Evolutionary conservation across 305 asterid genomes (phyloP), one percentile per base, ranked within the genome.

Genomic region (Plantago rigida): DNA sequence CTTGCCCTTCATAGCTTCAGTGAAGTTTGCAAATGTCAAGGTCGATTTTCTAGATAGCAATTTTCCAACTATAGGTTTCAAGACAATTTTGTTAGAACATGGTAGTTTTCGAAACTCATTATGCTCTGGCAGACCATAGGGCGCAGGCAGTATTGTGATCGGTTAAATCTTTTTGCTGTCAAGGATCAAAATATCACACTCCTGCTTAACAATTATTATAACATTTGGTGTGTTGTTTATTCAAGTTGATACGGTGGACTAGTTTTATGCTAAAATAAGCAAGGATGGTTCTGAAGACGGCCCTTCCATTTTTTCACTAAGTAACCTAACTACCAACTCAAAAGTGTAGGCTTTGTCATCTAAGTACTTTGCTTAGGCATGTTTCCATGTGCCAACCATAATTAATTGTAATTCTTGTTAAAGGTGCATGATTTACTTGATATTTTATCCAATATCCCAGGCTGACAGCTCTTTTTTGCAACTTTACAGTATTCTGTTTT

Each of bases 361-460:
- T 51, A 51, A 51, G 15, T 24, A 51, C 39, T 24, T 24, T 24
- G 31, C 57, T 56, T 22, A 29, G 48, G 14, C 56, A 63, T 55
- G 66, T 58, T 64, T 13, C 63, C 71, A 51, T 70, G 34, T 67
- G 63, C 54, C 65, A 47, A 34, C 45, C 24, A 3, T 24, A 22
- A 13, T 13, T 39, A 12, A 57, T 47, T 54, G 24, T 28, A 47
- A 51, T 41, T 58, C 56, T 51, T 55, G 47, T 69, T 13, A 48
- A 46, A 60, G 15, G 34, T 58, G 47, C 68, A 44, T 52, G 65
- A 36, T 6, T 36, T 6, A 36, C 10, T 36, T 36, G 1, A 57
- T 67, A 61, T 72, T 71, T 64, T 63, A 46, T 69, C 67, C 72
- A 34, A 60, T 58, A 36, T 63, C 61, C 57, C 51, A 70, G 56